Evolutionary conservation across 805 yeast species (phyloP).

Genomic region (Saturnispora galanensis): DNA sequence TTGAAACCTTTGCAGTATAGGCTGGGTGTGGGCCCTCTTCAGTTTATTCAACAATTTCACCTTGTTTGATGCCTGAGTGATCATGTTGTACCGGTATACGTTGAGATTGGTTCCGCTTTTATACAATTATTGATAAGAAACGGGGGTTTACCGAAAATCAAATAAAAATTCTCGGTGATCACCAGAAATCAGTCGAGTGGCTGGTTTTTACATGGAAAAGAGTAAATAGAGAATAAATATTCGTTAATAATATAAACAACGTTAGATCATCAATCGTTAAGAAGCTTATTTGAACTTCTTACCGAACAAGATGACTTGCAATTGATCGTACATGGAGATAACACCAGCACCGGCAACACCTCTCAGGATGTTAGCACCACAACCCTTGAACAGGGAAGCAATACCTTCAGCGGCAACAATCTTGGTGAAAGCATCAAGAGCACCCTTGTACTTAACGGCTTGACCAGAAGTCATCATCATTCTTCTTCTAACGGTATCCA

Average conservation of each 20-base stretch:
- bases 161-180: too few relatives aligned
- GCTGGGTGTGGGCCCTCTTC: background rate
- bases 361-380: constrained; percentile 99
- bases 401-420: constrained; percentile 96
- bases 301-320: constrained; percentile 91
- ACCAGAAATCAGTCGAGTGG: too few relatives aligned
- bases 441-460: constrained; percentile 93
- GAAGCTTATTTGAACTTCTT: constrained; percentile 70
- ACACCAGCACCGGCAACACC: constrained; percentile 99
- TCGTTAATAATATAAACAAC: constrained; percentile 10
- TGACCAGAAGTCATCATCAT: constrained; percentile 99
- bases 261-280: constrained; percentile 11
- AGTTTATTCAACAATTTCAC: background rate
- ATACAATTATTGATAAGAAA: background rate
- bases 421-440: constrained; percentile 84
- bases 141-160: too few relatives aligned
- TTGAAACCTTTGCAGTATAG: background rate
- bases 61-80: background rate
- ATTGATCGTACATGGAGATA: constrained; percentile 94
- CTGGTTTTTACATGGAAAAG: background rate
- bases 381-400: constrained; percentile 91
- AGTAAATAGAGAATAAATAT: constrained; percentile 5
- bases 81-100: background rate
- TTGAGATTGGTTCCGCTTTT: background rate
- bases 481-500: constrained; percentile 99